phyloP scores from a whole-genome alignment of 257 asterid species.

The Solanum pinnatisectum region DNA sequence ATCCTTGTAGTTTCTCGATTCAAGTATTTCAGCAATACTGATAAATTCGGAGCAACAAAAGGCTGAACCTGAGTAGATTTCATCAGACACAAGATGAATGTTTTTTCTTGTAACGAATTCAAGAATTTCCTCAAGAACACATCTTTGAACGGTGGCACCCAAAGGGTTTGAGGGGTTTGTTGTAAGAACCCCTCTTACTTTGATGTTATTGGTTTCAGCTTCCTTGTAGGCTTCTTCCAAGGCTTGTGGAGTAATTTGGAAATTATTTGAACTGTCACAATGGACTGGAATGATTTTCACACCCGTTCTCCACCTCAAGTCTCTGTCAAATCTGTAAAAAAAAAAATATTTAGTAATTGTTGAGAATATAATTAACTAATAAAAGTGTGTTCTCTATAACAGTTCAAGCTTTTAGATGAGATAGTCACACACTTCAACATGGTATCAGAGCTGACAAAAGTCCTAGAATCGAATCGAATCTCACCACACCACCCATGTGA shows the following conservation, averaged over 20 bases:
- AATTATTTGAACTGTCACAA: constrained; percentile 32
- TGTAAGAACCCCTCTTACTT: constrained; percentile 29
- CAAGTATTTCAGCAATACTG: constrained; percentile 28
- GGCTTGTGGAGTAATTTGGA: constrained; percentile 18
- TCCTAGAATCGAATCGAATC: too few species aligned
- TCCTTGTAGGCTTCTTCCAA: constrained; percentile 28
- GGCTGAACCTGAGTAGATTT: constrained; percentile 40
- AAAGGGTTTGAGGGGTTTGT: constrained; percentile 44
- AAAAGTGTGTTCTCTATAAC: too few species aligned
- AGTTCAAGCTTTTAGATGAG: too few species aligned
- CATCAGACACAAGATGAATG: constrained; percentile 35
- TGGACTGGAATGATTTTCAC: constrained; percentile 31
- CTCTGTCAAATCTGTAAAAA: constrained; percentile 31
- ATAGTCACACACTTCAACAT: too few species aligned
- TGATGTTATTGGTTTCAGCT: constrained; percentile 24
- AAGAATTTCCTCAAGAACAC: not conserved
- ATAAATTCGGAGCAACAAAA: constrained; percentile 18
- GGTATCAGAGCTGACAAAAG: too few species aligned
- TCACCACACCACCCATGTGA: too few species aligned
- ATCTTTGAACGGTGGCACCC: not conserved
- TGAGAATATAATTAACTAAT: too few species aligned
- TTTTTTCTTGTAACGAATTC: constrained; percentile 2
- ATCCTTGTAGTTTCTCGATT: constrained; percentile 12
- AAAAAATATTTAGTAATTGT: too few species aligned
- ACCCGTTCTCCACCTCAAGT: constrained; percentile 43